Percentiles rank a stretch among this genome's conserved stretches.
These are phyloP conservation scores for Lachancea lanzarotensis DNA, from an alignment of 805 yeast species.

Conservation along the genomic window DNA sequence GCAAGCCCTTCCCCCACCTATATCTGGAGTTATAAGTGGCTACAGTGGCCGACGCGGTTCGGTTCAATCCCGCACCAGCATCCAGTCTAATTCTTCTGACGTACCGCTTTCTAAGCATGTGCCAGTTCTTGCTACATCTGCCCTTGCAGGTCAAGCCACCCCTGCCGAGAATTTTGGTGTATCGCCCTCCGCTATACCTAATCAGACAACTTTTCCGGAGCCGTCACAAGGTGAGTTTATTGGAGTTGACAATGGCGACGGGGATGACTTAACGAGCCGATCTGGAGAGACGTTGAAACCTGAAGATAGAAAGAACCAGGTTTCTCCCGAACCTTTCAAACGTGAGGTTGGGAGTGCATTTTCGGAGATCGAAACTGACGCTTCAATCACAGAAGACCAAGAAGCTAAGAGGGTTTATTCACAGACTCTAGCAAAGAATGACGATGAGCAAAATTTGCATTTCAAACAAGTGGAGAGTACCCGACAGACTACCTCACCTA, in stretches of 20 bases:
- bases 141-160: neutral
- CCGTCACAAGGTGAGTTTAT: neutral
- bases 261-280: neutral
- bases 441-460: neutral
- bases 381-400: no score
- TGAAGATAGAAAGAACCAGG: no score
- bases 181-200: neutral
- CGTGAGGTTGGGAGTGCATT: no score
- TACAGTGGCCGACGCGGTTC: slow-evolving; percentile 3
- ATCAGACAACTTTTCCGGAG: no score
- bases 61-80: slow-evolving; percentile 4
- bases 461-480: neutral
- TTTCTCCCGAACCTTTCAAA: no score
- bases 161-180: neutral
- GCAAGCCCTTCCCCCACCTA: slow-evolving; percentile 1
- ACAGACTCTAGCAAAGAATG: neutral
- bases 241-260: neutral
- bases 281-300: neutral
- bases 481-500: neutral
- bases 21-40: neutral
- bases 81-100: neutral
- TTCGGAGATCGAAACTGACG: no score
- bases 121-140: neutral
- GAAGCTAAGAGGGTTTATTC: neutral
- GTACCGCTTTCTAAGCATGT: slow-evolving; percentile 1